phyloP scores from a whole-genome alignment of 805 yeast genomes.

The Pichia deserticola region DNA sequence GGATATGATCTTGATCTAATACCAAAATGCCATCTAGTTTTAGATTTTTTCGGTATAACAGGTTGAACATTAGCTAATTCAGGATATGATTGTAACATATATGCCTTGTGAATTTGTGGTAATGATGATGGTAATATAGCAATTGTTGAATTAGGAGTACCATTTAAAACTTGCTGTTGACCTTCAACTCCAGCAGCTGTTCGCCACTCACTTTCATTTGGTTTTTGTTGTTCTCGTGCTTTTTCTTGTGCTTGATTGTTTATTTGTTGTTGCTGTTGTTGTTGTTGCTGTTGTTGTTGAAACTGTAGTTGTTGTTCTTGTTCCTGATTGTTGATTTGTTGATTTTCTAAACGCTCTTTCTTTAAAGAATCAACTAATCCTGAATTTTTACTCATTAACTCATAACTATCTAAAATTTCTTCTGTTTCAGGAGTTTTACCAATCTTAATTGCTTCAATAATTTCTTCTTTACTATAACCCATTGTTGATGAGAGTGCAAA shows the following conservation, averaged over 20 bases:
- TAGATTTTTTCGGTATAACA: slow-evolving; percentile 68
- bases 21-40: slow-evolving; percentile 98
- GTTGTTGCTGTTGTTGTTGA: slow-evolving; percentile 9
- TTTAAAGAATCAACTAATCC: slow-evolving; percentile 61
- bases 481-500: slow-evolving; percentile 68
- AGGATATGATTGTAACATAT: slow-evolving; percentile 50
- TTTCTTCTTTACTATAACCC: slow-evolving; percentile 86
- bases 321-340: background rate
- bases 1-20: slow-evolving; percentile 94
- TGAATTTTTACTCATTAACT: slow-evolving; percentile 73
- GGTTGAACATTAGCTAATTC: slow-evolving; percentile 32
- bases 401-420: slow-evolving; percentile 82
- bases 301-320: slow-evolving; percentile 3
- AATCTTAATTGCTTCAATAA: slow-evolving; percentile 51
- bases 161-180: slow-evolving; percentile 22
- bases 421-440: slow-evolving; percentile 42
- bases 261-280: slow-evolving; percentile 1
- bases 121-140: slow-evolving; percentile 90
- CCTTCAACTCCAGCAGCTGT: slow-evolving; percentile 25
- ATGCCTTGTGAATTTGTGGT: slow-evolving; percentile 91
- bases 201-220: slow-evolving; percentile 21
- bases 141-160: slow-evolving; percentile 67
- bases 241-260: background rate
- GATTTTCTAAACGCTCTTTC: slow-evolving; percentile 18
- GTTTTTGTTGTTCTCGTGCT: background rate